phyloP scores from a whole-genome alignment of 1,284 basidiomycete genomes.

The Agroathelia rolfsii region DNA sequence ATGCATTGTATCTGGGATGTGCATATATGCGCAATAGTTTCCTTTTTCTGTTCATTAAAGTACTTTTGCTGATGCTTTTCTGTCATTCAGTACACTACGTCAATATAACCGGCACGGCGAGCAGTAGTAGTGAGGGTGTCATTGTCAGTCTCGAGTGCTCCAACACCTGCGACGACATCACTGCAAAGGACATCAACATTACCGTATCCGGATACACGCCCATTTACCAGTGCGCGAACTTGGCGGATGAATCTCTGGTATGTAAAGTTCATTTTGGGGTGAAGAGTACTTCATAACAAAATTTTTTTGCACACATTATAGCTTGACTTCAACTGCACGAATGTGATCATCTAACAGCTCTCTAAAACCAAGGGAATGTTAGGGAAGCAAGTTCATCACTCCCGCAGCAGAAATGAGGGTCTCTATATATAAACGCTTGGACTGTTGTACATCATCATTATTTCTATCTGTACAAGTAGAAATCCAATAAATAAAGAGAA shows the following conservation, averaged over 20 bases:
- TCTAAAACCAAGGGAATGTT: no score
- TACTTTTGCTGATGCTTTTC: neutral
- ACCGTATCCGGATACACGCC: conserved; percentile 1
- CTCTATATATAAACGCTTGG: no score
- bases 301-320: no score
- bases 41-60: conserved; percentile 8
- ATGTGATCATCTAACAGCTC: conserved; percentile 33
- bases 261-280: no score
- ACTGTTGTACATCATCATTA: no score
- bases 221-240: conserved; percentile 14
- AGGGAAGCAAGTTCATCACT: no score
- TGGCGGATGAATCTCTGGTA: conserved; percentile 14
- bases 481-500: no score
- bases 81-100: conserved; percentile 13
- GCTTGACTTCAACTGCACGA: conserved; percentile 14
- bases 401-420: no score
- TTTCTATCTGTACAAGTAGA: no score
- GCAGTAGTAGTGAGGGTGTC: conserved; percentile 19
- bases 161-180: conserved; percentile 15
- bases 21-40: no score
- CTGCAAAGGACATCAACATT: conserved; percentile 1
- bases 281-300: no score
- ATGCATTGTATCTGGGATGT: no score
- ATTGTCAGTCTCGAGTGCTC: conserved; percentile 26
- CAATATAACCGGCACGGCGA: conserved; percentile 22